Evolutionary conservation across 2,329 filamentous ascomycete species (phyloP), one percentile per base, ranked within the genome.

Genomic region (Pyrenophora seminiperda): DNA sequence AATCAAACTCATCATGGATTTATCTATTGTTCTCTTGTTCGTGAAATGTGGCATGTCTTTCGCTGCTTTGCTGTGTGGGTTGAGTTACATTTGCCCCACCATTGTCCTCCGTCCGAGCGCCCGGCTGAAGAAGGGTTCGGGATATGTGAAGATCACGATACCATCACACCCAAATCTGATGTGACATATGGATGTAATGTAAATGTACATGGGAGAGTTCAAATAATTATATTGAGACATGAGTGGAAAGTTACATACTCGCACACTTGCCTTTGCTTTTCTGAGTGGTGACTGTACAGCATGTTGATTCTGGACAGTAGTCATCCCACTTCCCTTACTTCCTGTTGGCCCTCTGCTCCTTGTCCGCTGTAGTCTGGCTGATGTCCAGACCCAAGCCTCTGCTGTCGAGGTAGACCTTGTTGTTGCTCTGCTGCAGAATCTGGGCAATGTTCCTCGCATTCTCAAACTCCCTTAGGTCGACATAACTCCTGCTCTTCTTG

Each of bases 401-500:
- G 5, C 90, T 84, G 70, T 99, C 94, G 57, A 99, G 82, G 76
- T 97, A 91, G 65, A 99, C 81, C 78, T 94, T 94, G 81, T 99
- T 99, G 79, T 86, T 87, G 73, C 90, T 83, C 75, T 95, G 91
- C 76, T 97, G 90, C 66, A 99, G 75, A 63, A 96, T 87, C 63
- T 82, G 76, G n/a, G 94, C 94, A 75, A 99, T 96, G 49, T 85
- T 83, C 62, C 90, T 84, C 5, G 94, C 94, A 69, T 97, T 99
- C 80, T 99, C 94, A 67, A 99, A 96, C 82, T 96, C 94, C 79
- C 95, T 90, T 72, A 99, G 84, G 77, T 97, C 94, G 58, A 99
- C 85, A 75, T 99, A 99, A 60, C 91, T 89, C 79, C 92, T 89
- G 81, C 84, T 95, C 88, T 97, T 99, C 90, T 97, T 99, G 86